Base-by-base conservation (phyloP, 2,329 filamentous ascomycete species). In the Diaporthe nobilis region DNA sequence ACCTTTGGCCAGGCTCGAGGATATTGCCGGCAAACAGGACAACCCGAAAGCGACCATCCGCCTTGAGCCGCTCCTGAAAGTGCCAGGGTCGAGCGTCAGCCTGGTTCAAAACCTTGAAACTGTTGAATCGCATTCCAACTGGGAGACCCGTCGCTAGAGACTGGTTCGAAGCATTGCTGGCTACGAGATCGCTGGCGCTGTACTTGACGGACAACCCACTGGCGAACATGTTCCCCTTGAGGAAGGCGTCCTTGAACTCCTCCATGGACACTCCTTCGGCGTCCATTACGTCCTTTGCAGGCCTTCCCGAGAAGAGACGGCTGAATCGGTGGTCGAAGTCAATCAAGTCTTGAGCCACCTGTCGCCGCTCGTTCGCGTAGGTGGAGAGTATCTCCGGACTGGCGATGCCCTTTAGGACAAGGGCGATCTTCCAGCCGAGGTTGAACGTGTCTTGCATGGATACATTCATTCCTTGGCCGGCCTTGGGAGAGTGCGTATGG, bases 381-480 rank as follows among this genome's bases (percentile, higher is more conserved):
- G 88, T 90, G 25, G 82, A 79, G 0, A 91, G 83, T 4, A 91
- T 84, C 0, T 80, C 82, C 0, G 81, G 82, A 2, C 85, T 84
- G 0, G 86, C 82, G 4, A 87, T 80, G 3, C 87, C 87, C 72
- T 87, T 88, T 34, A 84, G 80, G 0, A 88, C 87, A 1, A 84
- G 80, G 0, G 86, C 88, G 1, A 91, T 79, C 80, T 91, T 91
- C 89, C 89, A 91, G 0, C 88, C 89, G 0, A 91, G 86, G 72
- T 91, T 91, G 80, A 86, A 90, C 4, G 81, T 83, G 81, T 94
- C 93, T 79, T 93, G 92, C 90, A 94, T 93, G 42, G 87, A 90
- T 2, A 93, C 90, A 78, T 94, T 94, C 92, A 94, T 94, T 17
- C 93, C 92, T 80, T 94, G 92, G 2, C 92, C 92, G 0, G 91